Evolutionary conservation across 306 rosid genomes (phyloP).

Genomic region (cucumber (Cucumis sativus)): DNA sequence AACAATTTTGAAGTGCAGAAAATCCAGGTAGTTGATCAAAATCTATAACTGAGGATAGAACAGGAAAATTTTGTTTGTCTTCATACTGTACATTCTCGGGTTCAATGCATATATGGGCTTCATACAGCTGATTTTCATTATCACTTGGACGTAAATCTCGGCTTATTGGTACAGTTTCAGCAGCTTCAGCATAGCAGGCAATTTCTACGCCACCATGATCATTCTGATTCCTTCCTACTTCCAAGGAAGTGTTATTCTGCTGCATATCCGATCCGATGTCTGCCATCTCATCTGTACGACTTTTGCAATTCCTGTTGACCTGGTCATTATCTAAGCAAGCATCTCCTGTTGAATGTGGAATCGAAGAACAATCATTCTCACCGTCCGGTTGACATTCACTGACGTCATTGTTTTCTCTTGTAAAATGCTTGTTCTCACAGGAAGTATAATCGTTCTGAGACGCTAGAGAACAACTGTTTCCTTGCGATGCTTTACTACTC

Average conservation of each 20-base stretch:
- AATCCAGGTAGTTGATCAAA: constrained; percentile 14
- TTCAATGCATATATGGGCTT: background rate
- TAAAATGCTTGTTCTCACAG: background rate
- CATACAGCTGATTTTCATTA: background rate
- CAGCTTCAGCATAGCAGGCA: background rate
- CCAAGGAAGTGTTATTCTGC: background rate
- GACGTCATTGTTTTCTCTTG: constrained; percentile 2
- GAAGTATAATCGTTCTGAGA: background rate
- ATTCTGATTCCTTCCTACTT: constrained; percentile 15
- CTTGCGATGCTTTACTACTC: background rate
- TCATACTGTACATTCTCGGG: constrained; percentile 8
- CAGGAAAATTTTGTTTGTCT: background rate
- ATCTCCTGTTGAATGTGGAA: constrained; percentile 7
- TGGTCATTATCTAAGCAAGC: constrained; percentile 1
- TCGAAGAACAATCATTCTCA: background rate
- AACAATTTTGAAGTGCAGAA: constrained; percentile 21
- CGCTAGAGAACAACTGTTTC: background rate
- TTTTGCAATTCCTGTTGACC: constrained; percentile 6
- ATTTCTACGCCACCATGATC: background rate
- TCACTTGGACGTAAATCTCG: background rate
- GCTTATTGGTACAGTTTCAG: background rate
- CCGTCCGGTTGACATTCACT: constrained; percentile 12
- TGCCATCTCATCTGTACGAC: background rate
- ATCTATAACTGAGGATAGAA: constrained; percentile 9
- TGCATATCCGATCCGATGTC: constrained; percentile 5